A percentile compares a stretch with the other conserved stretches of the same genome.
These are phyloP conservation scores for Phaeotremella skinneri DNA, from an alignment of 768 basidiomycete genomes.

Conservation along the genomic window DNA sequence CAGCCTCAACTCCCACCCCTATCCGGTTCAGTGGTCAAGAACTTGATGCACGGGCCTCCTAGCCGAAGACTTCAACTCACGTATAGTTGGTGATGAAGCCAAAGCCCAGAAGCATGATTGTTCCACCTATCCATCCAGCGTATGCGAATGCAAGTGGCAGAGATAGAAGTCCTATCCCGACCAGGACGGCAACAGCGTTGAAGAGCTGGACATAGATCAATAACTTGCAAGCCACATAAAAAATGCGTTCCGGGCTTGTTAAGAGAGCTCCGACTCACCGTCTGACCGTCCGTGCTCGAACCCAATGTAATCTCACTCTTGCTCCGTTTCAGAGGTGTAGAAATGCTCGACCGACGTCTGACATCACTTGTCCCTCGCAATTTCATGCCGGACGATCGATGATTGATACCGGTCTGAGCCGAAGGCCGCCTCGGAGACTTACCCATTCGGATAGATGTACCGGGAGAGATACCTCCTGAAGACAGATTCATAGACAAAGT, in stretches of 20 bases:
- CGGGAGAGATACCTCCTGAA: not conserved
- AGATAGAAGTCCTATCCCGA: conserved; percentile 85
- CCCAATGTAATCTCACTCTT: conserved; percentile 19
- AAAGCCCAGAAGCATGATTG: conserved; percentile 69
- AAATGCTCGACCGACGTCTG: not conserved
- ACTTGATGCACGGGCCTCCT: not conserved
- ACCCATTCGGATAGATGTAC: not conserved
- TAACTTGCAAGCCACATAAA: not conserved
- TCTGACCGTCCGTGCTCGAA: conserved; percentile 47
- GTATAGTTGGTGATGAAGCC: conserved; percentile 83
- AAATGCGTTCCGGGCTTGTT: not conserved
- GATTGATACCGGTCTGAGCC: not conserved
- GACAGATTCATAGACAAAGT: not conserved
- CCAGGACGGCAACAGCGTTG: conserved; percentile 78
- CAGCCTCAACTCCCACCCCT: not conserved
- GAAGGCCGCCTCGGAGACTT: not conserved
- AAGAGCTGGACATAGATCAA: conserved; percentile 62
- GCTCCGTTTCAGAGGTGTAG: not conserved
- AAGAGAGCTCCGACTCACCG: conserved; percentile 23
- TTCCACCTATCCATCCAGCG: conserved; percentile 82
- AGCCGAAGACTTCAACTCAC: conserved; percentile 56
- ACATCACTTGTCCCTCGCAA: not conserved
- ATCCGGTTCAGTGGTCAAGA: not conserved
- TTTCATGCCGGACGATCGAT: not conserved
- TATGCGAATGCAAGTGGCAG: conserved; percentile 88